Evolutionary conservation across 805 yeast species (phyloP), one percentile per base, ranked within the genome.

Genomic region (Pichia cephalocereana): DNA sequence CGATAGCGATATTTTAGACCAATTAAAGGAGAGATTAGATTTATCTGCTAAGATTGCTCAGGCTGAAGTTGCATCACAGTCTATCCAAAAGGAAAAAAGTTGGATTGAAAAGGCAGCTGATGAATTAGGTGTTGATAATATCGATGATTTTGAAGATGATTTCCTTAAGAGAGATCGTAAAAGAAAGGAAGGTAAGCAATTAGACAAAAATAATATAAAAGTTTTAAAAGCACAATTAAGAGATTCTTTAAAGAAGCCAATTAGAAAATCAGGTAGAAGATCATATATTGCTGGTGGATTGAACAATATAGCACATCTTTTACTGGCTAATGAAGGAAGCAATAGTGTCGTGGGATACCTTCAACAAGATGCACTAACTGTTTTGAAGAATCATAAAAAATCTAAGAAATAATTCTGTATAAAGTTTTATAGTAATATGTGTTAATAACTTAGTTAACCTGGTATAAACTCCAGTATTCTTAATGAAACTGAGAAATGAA

Each of bases 101-200:
- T 89, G 98, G 97, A 70, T 89, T 51, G 76, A 79, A 50, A 80
- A 87, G 60, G 97, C 96, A 0, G 98, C 98, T 0, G 93, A 85
- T 46, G 99, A 93, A 45, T 71, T 93, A 48, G 99, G 96, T 9
- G 67, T 90, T 38, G 96, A 86, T 36, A 72, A 81, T 45, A 65
- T 80, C 46, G 70, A 76, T 41, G 90, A 83, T 48, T 67, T 84
- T 41, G 89, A 79, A 46, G 90, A 82, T 54, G 87, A 81, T 52
- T 71, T 77, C 40, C 65, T 85, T 46, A 77, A 77, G 53, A 80
- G 80, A 59, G 82, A 79, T 58, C 75, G 86, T 56, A 72, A 72
- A 48, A 75, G 76, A 56, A 77, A 72, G 54, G 71, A 71, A 52
- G 74, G 68, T 46, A 77, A 76, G 58, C 71, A 79, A 46, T 60